Base-by-base conservation (phyloP, 1,284 basidiomycete genomes). In the Ceratobasidium sp. region DNA sequence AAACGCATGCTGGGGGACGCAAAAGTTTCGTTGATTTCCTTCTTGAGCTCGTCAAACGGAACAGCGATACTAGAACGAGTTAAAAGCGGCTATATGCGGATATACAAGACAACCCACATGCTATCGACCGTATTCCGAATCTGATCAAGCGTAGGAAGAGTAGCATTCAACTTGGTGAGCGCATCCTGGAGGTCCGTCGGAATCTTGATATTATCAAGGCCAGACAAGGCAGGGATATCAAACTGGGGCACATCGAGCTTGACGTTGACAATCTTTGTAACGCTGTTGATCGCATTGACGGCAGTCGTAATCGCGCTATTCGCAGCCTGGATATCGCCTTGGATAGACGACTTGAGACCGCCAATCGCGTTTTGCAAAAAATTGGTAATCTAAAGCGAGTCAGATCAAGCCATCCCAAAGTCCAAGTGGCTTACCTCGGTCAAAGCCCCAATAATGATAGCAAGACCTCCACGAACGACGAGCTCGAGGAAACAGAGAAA, bases 401-500 rank as follows among this genome's bases (percentile, higher is more conserved):
- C 34, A 32, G 43, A 59, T n/a, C n/a, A 46, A 15, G 29, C 46
- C 11, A 56, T 25, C 29, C 68, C 69, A 44, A 64, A 67, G 70
- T 9, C 25, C 57, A 32, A 22, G 86, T 52, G 57, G 32, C 89
- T 79, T 80, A 95, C 95, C 84, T 92, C 91, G 77, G 94, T 85
- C 0, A 96, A 93, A 6, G 94, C 95, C 62, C 86, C 87, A 71
- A 98, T 95, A 22, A 98, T 84, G 67, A 98, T 85, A 34, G 90
- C 88, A 49, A 99, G 86, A 1, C 89, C 91, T 17, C 95, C 95
- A 29, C 91, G 89, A 1, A 99, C 91, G 15, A 95, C 90, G 62
- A 99, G 87, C 85, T 98, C 95, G 79, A 98, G 86, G 79, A 97
- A 95, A 84, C 97, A 99, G 67, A 98, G 87, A 80, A 98, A 91